Evolutionary conservation across 2,329 filamentous ascomycete species (phyloP).

Genomic region (Xylariaceae sp.): DNA sequence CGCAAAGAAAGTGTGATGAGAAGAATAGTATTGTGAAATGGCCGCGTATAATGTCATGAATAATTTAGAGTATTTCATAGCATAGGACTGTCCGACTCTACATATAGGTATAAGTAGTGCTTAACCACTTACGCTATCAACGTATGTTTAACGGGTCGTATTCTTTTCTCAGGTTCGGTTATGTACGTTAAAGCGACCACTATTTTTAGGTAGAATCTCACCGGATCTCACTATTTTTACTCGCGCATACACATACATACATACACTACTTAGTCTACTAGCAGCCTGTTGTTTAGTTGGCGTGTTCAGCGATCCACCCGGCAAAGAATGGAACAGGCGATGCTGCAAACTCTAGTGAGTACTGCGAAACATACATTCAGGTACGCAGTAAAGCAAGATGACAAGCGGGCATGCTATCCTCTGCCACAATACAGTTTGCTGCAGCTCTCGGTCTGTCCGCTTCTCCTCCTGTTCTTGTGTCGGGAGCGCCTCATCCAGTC

Average conservation of each 20-base stretch:
- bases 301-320: too few species aligned
- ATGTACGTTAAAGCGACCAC: not conserved
- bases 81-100: too few species aligned
- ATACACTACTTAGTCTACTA: not conserved
- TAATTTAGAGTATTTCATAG: too few species aligned
- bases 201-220: not conserved
- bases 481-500: not conserved
- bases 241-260: too few species aligned
- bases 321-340: not conserved
- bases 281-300: not conserved
- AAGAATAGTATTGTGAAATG: too few species aligned
- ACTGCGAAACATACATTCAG: too few species aligned
- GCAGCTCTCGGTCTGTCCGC: slow-evolving; percentile 30
- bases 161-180: not conserved
- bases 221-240: not conserved
- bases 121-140: not conserved
- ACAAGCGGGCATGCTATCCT: not conserved
- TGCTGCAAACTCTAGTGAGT: slow-evolving; percentile 11
- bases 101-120: too few species aligned
- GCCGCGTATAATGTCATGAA: too few species aligned
- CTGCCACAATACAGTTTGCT: slow-evolving; percentile 25
- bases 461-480: slow-evolving; percentile 4
- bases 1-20: too few species aligned
- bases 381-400: not conserved
- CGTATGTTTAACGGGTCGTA: not conserved